phyloP scores from a whole-genome alignment of 805 yeast species.

The Candida tibetensis region DNA sequence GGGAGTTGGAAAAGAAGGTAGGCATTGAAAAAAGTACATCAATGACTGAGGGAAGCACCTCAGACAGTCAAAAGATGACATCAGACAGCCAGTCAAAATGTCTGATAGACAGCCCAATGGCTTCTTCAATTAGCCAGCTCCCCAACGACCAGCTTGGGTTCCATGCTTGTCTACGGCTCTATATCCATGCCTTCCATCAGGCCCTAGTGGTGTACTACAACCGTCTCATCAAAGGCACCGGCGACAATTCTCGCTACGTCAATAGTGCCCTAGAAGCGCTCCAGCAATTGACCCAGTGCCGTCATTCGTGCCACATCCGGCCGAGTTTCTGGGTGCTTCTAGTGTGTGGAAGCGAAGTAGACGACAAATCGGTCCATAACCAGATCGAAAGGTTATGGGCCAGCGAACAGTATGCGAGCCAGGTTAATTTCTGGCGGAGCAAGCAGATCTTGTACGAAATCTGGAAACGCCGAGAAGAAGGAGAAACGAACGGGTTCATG shows the following conservation, averaged over 20 bases:
- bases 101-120: too few species aligned
- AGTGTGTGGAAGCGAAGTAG: conserved; percentile 39
- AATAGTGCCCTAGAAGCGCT: background rate
- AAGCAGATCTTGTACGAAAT: conserved; percentile 53
- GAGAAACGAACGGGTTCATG: conserved; percentile 45
- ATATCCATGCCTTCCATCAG: conserved; percentile 39
- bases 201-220: conserved; percentile 43
- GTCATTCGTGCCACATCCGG: conserved; percentile 18
- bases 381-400: conserved; percentile 33
- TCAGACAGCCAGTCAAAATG: too few species aligned
- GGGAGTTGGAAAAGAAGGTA: conserved; percentile 42
- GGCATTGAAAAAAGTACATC: too few species aligned
- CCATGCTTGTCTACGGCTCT: conserved; percentile 42
- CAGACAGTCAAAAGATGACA: too few species aligned
- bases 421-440: conserved; percentile 50
- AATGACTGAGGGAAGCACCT: too few species aligned
- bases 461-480: conserved; percentile 43
- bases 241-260: background rate
- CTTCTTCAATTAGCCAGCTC: too few species aligned
- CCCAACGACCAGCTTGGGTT: conserved; percentile 18
- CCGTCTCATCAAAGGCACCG: conserved; percentile 39
- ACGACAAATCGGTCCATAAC: conserved; percentile 25
- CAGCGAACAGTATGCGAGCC: conserved; percentile 19
- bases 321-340: conserved; percentile 51
- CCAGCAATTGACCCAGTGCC: background rate